Evolutionary conservation across 305 asterid species (phyloP), one percentile per base, ranked within the genome.

Genomic region (Rubia occidens): DNA sequence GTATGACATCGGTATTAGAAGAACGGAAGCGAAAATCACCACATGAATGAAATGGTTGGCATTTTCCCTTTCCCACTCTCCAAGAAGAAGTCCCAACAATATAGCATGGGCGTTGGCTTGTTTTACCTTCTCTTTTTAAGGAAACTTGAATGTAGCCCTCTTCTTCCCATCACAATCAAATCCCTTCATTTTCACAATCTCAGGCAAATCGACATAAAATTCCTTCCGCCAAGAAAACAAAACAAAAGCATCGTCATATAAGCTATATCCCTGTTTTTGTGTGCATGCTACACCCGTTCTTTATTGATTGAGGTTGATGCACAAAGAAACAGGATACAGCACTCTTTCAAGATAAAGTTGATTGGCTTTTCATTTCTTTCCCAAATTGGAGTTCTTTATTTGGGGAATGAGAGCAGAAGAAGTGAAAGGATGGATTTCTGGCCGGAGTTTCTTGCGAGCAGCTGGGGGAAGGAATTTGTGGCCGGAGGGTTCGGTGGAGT

Each of bases 401-500:
- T 56, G 65, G 26, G 78, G 80, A 71, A 63, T 71, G 68, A 75
- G 74, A 63, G 68, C 11, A 58, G 55, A 37, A 62, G 39, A 6
- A 14, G 51, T 15, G 42, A 20, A 14, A 39, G 44, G 43, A 93
- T 93, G 98, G 97, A 90, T 18, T 86, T 85, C 78, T 85, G 95
- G 96, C 83, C 83, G 42, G 90, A 87, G 75, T 86, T 85, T 77
- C 77, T 85, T 17, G 85, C 77, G 2, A 85, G 84, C 75, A 80
- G 84, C 66, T 86, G 88, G 88, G 96, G 92, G 9, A 83, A 74
- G 60, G 98, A 91, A 49, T 91, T 91, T 79, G 88, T 85, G 66
- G 96, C 95, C 35, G 98, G 98, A 71, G 95, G 95, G 68, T 72
- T 76, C 6, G 96, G 95, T 40, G 96, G 98, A 62, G 75, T 82